Conservation (phyloP, 305 asterid genomes). For the Ajuga reptans region DNA sequence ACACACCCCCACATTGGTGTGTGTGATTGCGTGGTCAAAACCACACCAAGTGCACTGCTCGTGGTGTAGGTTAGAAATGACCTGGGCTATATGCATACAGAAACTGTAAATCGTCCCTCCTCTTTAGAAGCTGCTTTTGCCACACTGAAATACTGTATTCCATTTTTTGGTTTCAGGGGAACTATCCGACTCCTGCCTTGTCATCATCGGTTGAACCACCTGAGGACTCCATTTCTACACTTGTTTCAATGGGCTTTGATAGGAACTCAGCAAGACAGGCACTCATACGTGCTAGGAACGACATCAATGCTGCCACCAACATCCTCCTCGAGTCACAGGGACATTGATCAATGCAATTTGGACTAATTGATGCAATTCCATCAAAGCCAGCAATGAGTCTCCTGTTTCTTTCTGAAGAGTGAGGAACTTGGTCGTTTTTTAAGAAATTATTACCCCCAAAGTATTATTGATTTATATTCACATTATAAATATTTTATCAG, state of each 20-base stretch:
- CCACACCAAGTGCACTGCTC: too few species aligned
- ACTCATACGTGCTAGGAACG: conserved; percentile 74
- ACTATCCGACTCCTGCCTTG: conserved; percentile 39
- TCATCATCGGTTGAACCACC: conserved; percentile 53
- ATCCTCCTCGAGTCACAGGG: conserved; percentile 79
- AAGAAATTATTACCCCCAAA: not conserved
- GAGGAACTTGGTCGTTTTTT: not conserved
- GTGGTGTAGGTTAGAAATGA: too few species aligned
- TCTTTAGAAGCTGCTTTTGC: not conserved
- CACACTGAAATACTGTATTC: not conserved
- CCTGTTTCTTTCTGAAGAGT: not conserved
- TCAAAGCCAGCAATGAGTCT: not conserved
- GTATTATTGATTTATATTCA: not conserved
- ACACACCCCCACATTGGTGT: too few species aligned
- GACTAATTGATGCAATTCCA: not conserved
- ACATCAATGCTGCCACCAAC: conserved; percentile 77
- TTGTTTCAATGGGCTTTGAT: conserved; percentile 92
- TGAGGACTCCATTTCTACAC: conserved; percentile 67
- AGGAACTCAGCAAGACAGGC: conserved; percentile 90
- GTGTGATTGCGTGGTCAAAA: too few species aligned
- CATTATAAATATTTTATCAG: not conserved
- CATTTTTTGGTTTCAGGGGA: conserved; percentile 39
- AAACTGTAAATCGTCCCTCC: not conserved
- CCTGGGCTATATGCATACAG: not conserved
- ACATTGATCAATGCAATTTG: conserved; percentile 25